phyloP scores from a whole-genome alignment of 1,284 basidiomycete species.

The Moniliella sp. region DNA sequence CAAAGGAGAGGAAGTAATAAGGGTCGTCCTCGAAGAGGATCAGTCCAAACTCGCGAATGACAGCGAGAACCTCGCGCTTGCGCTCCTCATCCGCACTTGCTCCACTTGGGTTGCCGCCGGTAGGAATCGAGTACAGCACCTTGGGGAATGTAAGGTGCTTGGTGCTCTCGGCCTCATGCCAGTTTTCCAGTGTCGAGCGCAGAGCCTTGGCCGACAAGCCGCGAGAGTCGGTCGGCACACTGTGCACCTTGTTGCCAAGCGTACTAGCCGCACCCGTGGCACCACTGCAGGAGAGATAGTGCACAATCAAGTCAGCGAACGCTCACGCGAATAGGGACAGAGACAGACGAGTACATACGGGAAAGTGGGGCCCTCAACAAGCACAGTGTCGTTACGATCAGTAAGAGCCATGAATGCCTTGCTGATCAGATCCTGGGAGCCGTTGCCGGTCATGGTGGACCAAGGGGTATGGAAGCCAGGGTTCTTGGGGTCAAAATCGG shows the following conservation, averaged over 20 bases:
- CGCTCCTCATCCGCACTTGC: slow-evolving; percentile 40
- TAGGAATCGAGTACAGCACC: slow-evolving; percentile 54
- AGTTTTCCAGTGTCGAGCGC: slow-evolving; percentile 48
- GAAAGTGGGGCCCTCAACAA: slow-evolving; percentile 70
- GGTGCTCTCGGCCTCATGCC: slow-evolving; percentile 43
- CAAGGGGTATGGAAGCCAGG: slow-evolving; percentile 39
- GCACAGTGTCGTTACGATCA: slow-evolving; percentile 57
- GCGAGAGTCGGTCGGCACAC: slow-evolving; percentile 55
- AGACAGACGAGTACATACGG: slow-evolving; percentile 36
- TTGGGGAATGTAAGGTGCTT: slow-evolving; percentile 47
- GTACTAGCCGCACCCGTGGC: slow-evolving; percentile 15
- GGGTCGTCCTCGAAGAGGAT: slow-evolving; percentile 59
- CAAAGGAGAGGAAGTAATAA: slow-evolving; percentile 24
- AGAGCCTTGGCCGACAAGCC: slow-evolving; percentile 52
- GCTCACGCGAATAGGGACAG: neutral
- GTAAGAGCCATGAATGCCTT: slow-evolving; percentile 43
- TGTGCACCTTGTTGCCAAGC: slow-evolving; percentile 8
- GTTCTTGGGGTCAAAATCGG: slow-evolving; percentile 25
- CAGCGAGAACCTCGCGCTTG: slow-evolving; percentile 52
- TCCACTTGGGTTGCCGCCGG: slow-evolving; percentile 31
- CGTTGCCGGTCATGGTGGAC: slow-evolving; percentile 55
- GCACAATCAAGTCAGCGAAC: neutral
- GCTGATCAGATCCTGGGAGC: slow-evolving; percentile 57
- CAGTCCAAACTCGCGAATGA: slow-evolving; percentile 55
- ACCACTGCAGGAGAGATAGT: slow-evolving; percentile 6